Percentiles rank a stretch among this genome's conserved stretches.
These are phyloP conservation scores for Wickerhamomyces sp. DNA, from an alignment of 1,139 yeast genomes.

Conservation along the genomic window DNA sequence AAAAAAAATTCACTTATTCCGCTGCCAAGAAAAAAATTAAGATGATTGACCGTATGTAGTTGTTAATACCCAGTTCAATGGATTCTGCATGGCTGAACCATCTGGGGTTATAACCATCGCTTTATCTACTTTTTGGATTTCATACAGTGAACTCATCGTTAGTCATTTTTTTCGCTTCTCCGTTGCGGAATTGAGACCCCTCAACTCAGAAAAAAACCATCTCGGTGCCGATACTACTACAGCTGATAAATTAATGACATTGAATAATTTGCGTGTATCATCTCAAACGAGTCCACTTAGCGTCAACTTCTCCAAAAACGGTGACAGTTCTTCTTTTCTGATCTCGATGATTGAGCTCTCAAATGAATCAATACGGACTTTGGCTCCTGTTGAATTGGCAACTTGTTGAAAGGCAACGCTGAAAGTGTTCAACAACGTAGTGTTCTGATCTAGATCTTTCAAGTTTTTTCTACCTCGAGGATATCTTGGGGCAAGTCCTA, in stretches of 20 bases:
- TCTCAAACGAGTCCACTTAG: conserved; percentile 39
- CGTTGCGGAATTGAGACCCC: too few species aligned
- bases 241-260: too few species aligned
- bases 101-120: too few species aligned
- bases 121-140: too few species aligned
- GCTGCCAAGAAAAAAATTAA: neutral
- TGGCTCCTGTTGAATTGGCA: conserved; percentile 78
- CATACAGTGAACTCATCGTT: too few species aligned
- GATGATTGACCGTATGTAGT: too few species aligned
- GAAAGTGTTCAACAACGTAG: conserved; percentile 61
- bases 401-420: conserved; percentile 88
- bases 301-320: conserved; percentile 77
- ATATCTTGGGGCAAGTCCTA: conserved; percentile 83
- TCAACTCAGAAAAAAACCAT: too few species aligned
- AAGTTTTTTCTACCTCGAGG: conserved; percentile 47
- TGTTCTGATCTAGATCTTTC: conserved; percentile 37
- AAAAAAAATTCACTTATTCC: too few species aligned
- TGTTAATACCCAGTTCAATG: too few species aligned
- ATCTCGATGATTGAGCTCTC: conserved; percentile 93
- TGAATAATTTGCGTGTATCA: neutral
- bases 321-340: conserved; percentile 77
- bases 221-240: too few species aligned
- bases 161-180: too few species aligned
- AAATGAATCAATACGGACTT: conserved; percentile 87
- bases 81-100: too few species aligned